Evolutionary conservation across 2,329 filamentous ascomycete genomes (phyloP), one percentile per base, ranked within the genome.

Genomic region (Neonectria faginata): DNA sequence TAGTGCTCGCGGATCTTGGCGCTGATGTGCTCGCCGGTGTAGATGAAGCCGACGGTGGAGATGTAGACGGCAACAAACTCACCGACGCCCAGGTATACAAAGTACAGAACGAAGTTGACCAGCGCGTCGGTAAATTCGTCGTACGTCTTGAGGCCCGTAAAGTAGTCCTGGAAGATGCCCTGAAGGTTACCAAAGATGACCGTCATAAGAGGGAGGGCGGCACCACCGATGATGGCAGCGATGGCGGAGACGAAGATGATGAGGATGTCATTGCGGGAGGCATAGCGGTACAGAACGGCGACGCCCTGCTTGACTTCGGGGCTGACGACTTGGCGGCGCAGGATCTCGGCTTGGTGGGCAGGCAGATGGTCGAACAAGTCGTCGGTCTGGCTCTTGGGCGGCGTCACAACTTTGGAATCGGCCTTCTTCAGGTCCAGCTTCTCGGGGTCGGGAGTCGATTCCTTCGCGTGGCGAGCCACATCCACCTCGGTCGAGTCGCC

Each of bases 21-120:
- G 62, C 89, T 89, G 75, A 94, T 89, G 74, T 93, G 90, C 77
- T 95, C 92, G 61, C 92, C 92, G 0, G 89, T 90, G 74, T 93
- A 97, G 72, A 97, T 97, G 81, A 97, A 97, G 20, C 93, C 92
- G 18, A 97, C 89, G 0, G 94, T 97, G 25, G 89, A 86, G 64
- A 97, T 82, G 77, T 97, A 97, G 48, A 90, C 86, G 3, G 90
- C 89, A 50, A 92, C 79, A 69, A 97, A 97, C 75, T 94, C 91
- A 67, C 85, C 93, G 62, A 97, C 89, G 47, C 88, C 93, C 51
- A 97, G 86, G 77, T 97, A 97, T 36, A 97, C 81, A 69, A 97
- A 96, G 79, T 97, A 97, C 39, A 97, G 80, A 11, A 94, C 91
- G 71, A 91, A 86, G 47, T 84, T 82, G 9, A 81, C 80, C 71